Evolutionary conservation across 495 filamentous ascomycete species (phyloP).

Genomic region (Neurospora tetrasperma): DNA sequence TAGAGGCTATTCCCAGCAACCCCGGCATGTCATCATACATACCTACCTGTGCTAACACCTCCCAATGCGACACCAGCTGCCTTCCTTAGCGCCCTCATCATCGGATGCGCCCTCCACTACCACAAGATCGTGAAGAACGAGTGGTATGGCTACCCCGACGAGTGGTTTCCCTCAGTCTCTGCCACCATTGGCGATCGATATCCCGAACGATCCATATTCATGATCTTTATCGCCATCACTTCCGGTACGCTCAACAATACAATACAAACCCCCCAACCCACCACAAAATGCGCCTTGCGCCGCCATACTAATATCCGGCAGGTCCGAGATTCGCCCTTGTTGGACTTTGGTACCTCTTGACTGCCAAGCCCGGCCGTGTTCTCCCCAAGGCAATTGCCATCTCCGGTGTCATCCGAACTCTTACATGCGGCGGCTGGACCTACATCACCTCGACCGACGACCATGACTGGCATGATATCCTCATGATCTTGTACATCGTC

Average conservation of each 20-base stretch:
- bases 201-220: conserved; percentile 92
- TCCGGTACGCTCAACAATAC: conserved; percentile 47
- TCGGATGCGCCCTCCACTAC: conserved; percentile 81
- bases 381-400: conserved; percentile 76
- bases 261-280: neutral
- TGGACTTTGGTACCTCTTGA: conserved; percentile 85
- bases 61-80: conserved; percentile 43
- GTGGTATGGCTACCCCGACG: conserved; percentile 89
- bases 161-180: conserved; percentile 99
- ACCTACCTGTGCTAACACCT: neutral
- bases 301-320: conserved; percentile 17
- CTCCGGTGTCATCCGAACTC: conserved; percentile 73
- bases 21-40: neutral
- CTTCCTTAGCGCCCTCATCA: conserved; percentile 80
- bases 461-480: conserved; percentile 97
- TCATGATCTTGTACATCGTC: conserved; percentile 97
- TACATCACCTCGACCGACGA: conserved; percentile 98
- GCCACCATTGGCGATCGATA: conserved; percentile 98
- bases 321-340: conserved; percentile 89
- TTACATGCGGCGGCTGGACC: conserved; percentile 97
- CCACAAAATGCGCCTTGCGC: neutral
- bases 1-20: neutral
- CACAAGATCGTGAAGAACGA: conserved; percentile 97
- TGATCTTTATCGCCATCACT: conserved; percentile 92
- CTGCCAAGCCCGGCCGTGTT: conserved; percentile 57